Evolutionary conservation across 768 basidiomycete genomes (phyloP).

Genomic region (Arthromyces matolae): DNA sequence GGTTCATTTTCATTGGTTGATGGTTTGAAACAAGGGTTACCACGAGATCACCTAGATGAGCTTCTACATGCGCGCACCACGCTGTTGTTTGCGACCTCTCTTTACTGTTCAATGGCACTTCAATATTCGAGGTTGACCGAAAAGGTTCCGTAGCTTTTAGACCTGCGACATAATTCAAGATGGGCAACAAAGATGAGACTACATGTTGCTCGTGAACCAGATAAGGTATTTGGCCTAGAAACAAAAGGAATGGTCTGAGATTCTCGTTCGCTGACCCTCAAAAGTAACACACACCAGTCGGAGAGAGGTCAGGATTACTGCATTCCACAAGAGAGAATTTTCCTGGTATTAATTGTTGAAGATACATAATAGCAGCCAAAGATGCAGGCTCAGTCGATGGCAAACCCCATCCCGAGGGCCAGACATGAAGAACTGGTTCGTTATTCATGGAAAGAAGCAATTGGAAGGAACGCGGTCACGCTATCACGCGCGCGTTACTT

Average conservation of each 20-base stretch:
- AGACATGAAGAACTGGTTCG: constrained; percentile 51
- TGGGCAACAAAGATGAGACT: constrained; percentile 53
- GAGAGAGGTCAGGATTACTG: constrained; percentile 67
- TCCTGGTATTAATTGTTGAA: constrained; percentile 69
- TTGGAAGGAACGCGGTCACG: no score
- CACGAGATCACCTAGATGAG: constrained; percentile 65
- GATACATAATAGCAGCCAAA: constrained; percentile 60
- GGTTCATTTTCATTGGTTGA: neutral
- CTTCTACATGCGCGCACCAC: constrained; percentile 63
- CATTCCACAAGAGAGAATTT: constrained; percentile 59
- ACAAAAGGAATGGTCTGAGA: neutral
- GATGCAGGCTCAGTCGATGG: constrained; percentile 66
- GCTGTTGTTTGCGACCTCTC: constrained; percentile 57
- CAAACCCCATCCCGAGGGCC: constrained; percentile 64
- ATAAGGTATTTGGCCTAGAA: constrained; percentile 70
- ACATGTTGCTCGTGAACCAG: constrained; percentile 53
- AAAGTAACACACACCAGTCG: constrained; percentile 48
- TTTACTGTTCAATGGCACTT: constrained; percentile 38
- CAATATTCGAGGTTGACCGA: constrained; percentile 37
- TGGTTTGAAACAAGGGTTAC: constrained; percentile 39
- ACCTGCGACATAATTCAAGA: constrained; percentile 61
- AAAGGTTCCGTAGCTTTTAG: constrained; percentile 33
- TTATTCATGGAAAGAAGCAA: constrained; percentile 7
- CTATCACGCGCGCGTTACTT: neutral
- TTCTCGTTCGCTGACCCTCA: no score